Evolutionary conservation across 2,329 filamentous ascomycete genomes (phyloP), one percentile per base, ranked within the genome.

Genomic region (Corynespora cassiicola): DNA sequence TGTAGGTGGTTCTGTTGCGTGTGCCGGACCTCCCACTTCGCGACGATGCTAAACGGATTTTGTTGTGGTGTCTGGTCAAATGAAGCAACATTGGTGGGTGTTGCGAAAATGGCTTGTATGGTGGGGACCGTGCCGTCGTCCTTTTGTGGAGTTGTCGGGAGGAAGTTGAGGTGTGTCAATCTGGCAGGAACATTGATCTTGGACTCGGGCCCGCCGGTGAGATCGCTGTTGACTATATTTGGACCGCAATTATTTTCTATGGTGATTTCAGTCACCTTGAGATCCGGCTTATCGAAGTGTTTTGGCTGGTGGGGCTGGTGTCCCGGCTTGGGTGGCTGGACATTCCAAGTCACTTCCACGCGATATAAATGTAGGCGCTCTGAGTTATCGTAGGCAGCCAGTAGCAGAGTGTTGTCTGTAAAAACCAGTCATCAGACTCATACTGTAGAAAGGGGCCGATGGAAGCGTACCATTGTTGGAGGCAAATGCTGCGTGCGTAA

Each of bases 21-120:
- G 20, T 87, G 82, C 20, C 79, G 76, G 7, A 92, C 65, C 52
- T 94, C 86, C 92, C 92, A 97, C 46, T 87, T 81, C 47, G 90
- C 85, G 46, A 97, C 76, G 25, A 91, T 80, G 52, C 85, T 95
- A 52, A 87, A 82, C 0, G 81, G 74, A 20, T 84, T 81, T 49
- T 85, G 82, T 26, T 79, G 77, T 36, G 80, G 84, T 19, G 77
- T 76, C 36, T 70, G 70, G 35, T 70, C 70, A 11, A 61, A 50
- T 11, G 60, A 47, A 6, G 61, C 45, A 7, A 61, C 16, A 14
- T 60, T 69, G 17, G 73, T 75, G 38, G 75, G 67, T 56, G 79
- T 79, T 7, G 86, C 87, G 44, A 90, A 89, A 19, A 91, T 79
- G 1, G 86, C 85, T 21, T 96, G 65, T 14, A 96, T 76, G 23